Conservation (phyloP, 139 green algal species). For the Diplosphaera chodatii region DNA sequence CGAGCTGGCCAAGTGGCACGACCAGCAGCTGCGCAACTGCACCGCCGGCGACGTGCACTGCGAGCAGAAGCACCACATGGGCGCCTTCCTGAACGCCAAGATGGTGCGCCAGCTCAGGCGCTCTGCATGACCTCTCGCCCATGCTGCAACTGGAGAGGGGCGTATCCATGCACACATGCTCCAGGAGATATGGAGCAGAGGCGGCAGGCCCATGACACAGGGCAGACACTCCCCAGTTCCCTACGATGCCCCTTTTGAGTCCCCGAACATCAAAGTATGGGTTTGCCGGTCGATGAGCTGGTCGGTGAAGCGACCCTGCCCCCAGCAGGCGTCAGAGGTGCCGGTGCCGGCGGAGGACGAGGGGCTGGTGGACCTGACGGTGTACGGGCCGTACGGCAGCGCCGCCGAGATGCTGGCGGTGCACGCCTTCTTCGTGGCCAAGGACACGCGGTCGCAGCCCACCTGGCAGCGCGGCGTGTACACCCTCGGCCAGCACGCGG, state of each 20-base stretch:
- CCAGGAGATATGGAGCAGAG: no score
- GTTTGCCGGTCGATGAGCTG: no score
- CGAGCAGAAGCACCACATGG: neutral
- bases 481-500: neutral
- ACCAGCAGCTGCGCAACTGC: neutral
- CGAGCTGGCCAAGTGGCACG: neutral
- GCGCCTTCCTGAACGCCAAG: neutral
- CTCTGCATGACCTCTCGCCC: no score
- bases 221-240: no score
- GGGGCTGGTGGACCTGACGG: neutral
- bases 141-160: no score
- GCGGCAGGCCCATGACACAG: no score
- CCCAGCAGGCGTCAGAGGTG: neutral
- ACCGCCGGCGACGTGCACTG: neutral
- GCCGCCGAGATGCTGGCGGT: neutral
- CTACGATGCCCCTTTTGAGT: no score
- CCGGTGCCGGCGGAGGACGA: neutral
- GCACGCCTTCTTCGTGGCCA: constrained; percentile 1
- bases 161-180: no score
- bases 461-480: neutral
- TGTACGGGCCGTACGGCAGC: neutral
- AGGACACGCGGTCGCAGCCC: neutral
- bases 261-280: no score
- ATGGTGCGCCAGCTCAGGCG: neutral
- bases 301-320: no score